These are phyloP conservation scores for Cordyceps militaris DNA, from an alignment of 2,329 filamentous ascomycete genomes.

Conservation along the genomic window DNA sequence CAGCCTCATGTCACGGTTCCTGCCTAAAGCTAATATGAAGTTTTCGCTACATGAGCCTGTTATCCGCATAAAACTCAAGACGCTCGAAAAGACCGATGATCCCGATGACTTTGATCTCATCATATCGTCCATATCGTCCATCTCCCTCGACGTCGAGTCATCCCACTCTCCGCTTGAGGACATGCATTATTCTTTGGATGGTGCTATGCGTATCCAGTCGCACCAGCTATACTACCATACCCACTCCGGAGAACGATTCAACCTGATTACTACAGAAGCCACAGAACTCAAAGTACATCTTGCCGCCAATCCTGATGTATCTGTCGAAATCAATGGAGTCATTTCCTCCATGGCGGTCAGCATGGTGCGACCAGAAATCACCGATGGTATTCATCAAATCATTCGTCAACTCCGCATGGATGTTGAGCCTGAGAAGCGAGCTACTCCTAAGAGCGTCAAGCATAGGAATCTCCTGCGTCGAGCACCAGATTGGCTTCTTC, in stretches of 20 bases:
- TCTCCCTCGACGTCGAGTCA: constrained; percentile 88
- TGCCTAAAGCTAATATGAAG: constrained; percentile 92
- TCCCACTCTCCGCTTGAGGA: constrained; percentile 85
- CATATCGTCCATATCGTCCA: constrained; percentile 88
- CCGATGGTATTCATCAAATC: constrained; percentile 85
- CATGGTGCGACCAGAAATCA: constrained; percentile 87
- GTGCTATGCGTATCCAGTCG: constrained; percentile 74
- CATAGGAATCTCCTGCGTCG: constrained; percentile 67
- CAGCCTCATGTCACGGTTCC: constrained; percentile 74
- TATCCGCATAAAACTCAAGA: constrained; percentile 77
- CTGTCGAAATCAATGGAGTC: constrained; percentile 71
- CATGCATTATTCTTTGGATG: constrained; percentile 77
- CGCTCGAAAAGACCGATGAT: constrained; percentile 57
- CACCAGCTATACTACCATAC: constrained; percentile 95
- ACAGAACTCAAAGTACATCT: constrained; percentile 82
- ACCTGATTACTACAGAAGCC: constrained; percentile 79
- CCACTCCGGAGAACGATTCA: constrained; percentile 71
- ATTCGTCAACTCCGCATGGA: constrained; percentile 72
- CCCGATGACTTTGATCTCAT: constrained; percentile 88
- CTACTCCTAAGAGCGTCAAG: constrained; percentile 38
- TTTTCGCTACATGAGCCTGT: constrained; percentile 96
- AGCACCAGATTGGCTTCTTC: constrained; percentile 76
- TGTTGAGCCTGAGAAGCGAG: constrained; percentile 53
- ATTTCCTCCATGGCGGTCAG: constrained; percentile 83
- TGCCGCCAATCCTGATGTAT: constrained; percentile 76